Evolutionary conservation across 164 flowering plant species (phyloP), one percentile per base, ranked within the genome.

Genomic region (Cinnamomum chago): DNA sequence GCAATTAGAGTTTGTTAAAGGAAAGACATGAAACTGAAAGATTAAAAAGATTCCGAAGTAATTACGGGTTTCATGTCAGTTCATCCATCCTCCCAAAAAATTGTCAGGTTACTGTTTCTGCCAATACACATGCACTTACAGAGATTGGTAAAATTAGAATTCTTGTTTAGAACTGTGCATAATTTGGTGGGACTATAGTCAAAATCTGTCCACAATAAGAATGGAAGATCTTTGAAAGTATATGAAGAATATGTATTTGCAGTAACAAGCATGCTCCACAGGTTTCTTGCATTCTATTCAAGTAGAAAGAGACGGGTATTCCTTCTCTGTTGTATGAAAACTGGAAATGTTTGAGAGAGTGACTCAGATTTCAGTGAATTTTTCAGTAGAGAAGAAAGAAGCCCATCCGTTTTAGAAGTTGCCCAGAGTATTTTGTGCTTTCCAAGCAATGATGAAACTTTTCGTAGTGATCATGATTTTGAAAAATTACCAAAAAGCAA

Each of bases 391-490:
- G 47, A 51, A 72, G 81, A 62, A 76, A 77, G 73, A 64, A 66
- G 66, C 58, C 50, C 71, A 77, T 69, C 18, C 62, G 20, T 50
- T 73, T 65, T 67, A 20, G 68, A 75, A 76, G 72, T 55, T 22
- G 75, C 64, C 64, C 74, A 75, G 62, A 70, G 24, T 52, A 62
- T 73, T 67, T 80, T 71, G 74, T 72, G 82, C 79, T 81, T 84
- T 82, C 83, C 84, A 76, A 74, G 76, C 71, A 79, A 82, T 84
- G 81, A 84, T 76, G 76, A 71, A 81, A 81, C 88, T 84, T 86
- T 86, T 84, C 82, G 77, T 78, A 81, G 82, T 69, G 73, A 82
- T 82, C 74, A 82, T 79, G 80, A 75, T 82, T 71, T 76, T 69
- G 70, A 82, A 79, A 79, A 81, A 67, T 75, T 76, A 69, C 72